Percentiles rank a stretch among this genome's conserved stretches.
These are phyloP conservation scores for Usnea hakonensis DNA, from an alignment of 495 filamentous ascomycete species.

Conservation along the genomic window DNA sequence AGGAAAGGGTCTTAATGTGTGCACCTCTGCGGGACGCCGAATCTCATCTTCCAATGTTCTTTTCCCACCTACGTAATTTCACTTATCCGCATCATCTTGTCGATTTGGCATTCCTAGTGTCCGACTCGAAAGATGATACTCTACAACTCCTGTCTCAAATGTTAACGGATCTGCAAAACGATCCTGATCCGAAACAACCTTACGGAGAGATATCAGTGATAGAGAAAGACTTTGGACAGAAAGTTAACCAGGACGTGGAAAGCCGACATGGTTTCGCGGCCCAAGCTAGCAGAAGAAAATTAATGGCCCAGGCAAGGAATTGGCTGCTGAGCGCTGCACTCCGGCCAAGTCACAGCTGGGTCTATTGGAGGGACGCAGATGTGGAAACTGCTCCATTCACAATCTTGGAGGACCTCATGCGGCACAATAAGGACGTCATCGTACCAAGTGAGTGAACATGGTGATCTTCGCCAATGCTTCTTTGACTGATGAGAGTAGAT, in stretches of 20 bases:
- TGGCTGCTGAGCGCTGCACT: slow-evolving; percentile 93
- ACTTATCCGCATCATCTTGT: slow-evolving; percentile 97
- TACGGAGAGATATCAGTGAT: slow-evolving; percentile 97
- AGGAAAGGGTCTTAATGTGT: slow-evolving; percentile 91
- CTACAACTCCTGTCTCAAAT: slow-evolving; percentile 64
- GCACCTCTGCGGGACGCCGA: slow-evolving; percentile 91
- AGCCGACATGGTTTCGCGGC: slow-evolving; percentile 96
- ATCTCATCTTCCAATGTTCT: slow-evolving; percentile 95
- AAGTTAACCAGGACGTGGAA: slow-evolving; percentile 96
- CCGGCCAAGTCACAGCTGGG: slow-evolving; percentile 94
- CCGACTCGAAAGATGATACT: slow-evolving; percentile 92
- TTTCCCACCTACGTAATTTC: slow-evolving; percentile 88
- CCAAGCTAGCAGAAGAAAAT: slow-evolving; percentile 84
- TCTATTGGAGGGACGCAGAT: slow-evolving; percentile 99
- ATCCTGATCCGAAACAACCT: slow-evolving; percentile 65
- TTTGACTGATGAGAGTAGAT: slow-evolving; percentile 46
- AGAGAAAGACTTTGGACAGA: slow-evolving; percentile 98
- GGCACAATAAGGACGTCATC: slow-evolving; percentile 97
- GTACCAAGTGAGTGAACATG: slow-evolving; percentile 79
- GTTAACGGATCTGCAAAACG: slow-evolving; percentile 72
- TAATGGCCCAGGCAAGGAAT: slow-evolving; percentile 97
- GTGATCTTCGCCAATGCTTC: slow-evolving; percentile 4
- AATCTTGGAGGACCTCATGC: slow-evolving; percentile 96
- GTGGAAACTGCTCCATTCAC: slow-evolving; percentile 95
- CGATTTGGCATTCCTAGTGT: slow-evolving; percentile 93